Percentiles rank a stretch among this genome's conserved stretches.
Conservation (phyloP, 805 yeast species). For the Teunomyces atbi region DNA sequence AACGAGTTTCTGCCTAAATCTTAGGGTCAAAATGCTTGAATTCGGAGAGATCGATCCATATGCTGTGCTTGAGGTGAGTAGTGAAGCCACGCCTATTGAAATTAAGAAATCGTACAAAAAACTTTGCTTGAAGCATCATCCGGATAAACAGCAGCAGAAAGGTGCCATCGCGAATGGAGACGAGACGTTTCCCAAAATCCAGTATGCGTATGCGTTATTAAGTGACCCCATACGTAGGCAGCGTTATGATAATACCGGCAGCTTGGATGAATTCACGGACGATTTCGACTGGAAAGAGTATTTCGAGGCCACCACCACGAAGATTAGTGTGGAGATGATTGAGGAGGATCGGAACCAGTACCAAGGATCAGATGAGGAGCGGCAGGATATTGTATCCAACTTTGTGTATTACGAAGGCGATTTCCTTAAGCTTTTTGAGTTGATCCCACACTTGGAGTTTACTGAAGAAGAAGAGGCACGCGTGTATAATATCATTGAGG, state of each 20-base stretch:
- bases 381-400: slow-evolving; percentile 57
- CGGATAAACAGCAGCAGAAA: slow-evolving; percentile 27
- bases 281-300: slow-evolving; percentile 59
- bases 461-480: slow-evolving; percentile 59
- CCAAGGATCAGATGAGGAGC: slow-evolving; percentile 60
- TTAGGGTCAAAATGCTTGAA: slow-evolving; percentile 13
- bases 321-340: slow-evolving; percentile 62
- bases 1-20: neutral
- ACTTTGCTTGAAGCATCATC: slow-evolving; percentile 24
- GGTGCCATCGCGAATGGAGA: slow-evolving; percentile 11
- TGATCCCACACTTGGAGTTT: slow-evolving; percentile 73
- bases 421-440: slow-evolving; percentile 66
- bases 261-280: slow-evolving; percentile 39
- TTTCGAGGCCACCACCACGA: slow-evolving; percentile 46
- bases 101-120: slow-evolving; percentile 53
- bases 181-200: slow-evolving; percentile 59
- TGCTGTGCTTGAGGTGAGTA: slow-evolving; percentile 44
- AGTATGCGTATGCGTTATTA: slow-evolving; percentile 70
- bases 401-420: slow-evolving; percentile 66
- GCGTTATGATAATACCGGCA: slow-evolving; percentile 70
- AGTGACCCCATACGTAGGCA: slow-evolving; percentile 55
- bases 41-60: slow-evolving; percentile 53
- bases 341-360: slow-evolving; percentile 66
- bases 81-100: slow-evolving; percentile 45
- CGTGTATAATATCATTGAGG: slow-evolving; percentile 49